Conservation (phyloP, 148 eudicot genomes). For the Euryodendron excelsum region DNA sequence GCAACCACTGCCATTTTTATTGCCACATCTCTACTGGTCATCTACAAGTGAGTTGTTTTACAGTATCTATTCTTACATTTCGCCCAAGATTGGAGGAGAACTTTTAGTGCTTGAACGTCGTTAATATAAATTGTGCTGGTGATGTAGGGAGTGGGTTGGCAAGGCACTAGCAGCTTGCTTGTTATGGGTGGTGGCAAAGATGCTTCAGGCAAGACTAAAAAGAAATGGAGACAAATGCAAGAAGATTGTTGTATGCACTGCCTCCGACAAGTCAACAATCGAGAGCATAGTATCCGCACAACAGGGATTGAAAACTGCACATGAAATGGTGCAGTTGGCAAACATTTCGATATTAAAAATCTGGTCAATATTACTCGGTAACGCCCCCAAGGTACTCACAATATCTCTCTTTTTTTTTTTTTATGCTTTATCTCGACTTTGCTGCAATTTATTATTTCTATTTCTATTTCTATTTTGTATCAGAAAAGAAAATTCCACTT, state of each 20-base stretch:
- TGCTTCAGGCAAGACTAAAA: conserved; percentile 43
- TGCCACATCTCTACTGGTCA: conserved; percentile 38
- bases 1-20: conserved; percentile 31
- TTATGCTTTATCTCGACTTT: background rate
- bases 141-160: conserved; percentile 77
- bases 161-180: conserved; percentile 57
- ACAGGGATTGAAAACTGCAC: conserved; percentile 58
- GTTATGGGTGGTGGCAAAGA: conserved; percentile 50
- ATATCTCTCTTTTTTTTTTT: background rate
- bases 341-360: conserved; percentile 71
- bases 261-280: conserved; percentile 61
- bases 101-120: background rate
- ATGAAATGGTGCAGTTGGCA: conserved; percentile 52
- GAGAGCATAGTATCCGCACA: conserved; percentile 90
- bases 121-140: background rate
- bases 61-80: background rate
- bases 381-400: conserved; percentile 66
- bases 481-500: no score
- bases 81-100: background rate
- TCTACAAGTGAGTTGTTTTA: conserved; percentile 56
- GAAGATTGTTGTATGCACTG: conserved; percentile 61
- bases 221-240: conserved; percentile 30
- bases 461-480: no score
- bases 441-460: background rate
- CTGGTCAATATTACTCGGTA: conserved; percentile 58